Percentiles rank a stretch among this genome's conserved stretches.
phyloP scores from a whole-genome alignment of 768 basidiomycete genomes.

The Boletus edulis region DNA sequence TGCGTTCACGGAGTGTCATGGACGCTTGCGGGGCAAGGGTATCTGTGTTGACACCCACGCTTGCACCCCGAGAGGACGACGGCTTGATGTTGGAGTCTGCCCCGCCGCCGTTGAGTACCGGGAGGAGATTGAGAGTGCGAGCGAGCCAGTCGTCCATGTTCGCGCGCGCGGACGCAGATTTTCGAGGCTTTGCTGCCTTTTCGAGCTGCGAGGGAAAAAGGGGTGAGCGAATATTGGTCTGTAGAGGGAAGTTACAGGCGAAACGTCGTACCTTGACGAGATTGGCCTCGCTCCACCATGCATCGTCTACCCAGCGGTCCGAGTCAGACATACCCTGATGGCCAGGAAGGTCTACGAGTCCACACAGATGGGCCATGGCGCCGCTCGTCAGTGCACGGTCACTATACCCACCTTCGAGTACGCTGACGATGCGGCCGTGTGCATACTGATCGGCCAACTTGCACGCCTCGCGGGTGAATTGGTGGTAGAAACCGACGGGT shows the following conservation, averaged over 20 bases:
- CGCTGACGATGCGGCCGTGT: constrained; percentile 72
- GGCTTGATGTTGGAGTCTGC: background rate
- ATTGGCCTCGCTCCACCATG: constrained; percentile 68
- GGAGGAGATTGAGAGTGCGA: constrained; percentile 39
- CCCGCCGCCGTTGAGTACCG: constrained; percentile 1
- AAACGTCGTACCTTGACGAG: constrained; percentile 47
- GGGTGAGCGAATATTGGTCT: background rate
- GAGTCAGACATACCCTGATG: background rate
- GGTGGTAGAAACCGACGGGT: constrained; percentile 80
- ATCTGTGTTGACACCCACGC: background rate
- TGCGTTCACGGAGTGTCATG: constrained; percentile 51
- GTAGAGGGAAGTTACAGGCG: background rate
- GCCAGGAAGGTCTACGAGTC: constrained; percentile 42
- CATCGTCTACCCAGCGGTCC: constrained; percentile 32
- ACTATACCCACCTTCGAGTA: constrained; percentile 95
- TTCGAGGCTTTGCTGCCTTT: constrained; percentile 58
- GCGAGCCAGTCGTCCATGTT: constrained; percentile 55
- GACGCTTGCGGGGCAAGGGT: constrained; percentile 34
- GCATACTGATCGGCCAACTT: constrained; percentile 64
- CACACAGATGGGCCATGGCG: constrained; percentile 75
- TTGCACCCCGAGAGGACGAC: constrained; percentile 1
- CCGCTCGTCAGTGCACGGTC: constrained; percentile 86
- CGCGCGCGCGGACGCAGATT: constrained; percentile 36
- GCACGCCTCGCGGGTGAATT: constrained; percentile 73
- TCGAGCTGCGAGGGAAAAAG: constrained; percentile 47